Conservation (phyloP, 495 filamentous ascomycete species). For the Hypomontagnella monticulosa region DNA sequence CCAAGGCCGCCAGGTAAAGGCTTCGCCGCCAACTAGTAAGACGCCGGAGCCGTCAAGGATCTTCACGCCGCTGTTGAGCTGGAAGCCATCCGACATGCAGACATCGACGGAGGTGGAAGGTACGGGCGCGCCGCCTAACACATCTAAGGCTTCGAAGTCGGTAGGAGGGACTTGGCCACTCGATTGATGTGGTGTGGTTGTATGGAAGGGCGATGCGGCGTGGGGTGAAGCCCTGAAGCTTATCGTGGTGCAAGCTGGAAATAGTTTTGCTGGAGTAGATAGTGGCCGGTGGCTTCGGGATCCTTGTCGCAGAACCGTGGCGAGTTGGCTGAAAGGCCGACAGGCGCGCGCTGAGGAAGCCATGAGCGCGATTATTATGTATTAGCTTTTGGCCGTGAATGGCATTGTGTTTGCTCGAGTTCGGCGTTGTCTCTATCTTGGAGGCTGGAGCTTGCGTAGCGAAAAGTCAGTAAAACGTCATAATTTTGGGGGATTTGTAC, state of each 20-base stretch:
- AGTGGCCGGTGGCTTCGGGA: conserved; percentile 10
- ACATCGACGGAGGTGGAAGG: conserved; percentile 87
- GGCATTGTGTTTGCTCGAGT: conserved; percentile 31
- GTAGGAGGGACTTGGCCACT: conserved; percentile 59
- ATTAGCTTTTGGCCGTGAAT: conserved; percentile 15
- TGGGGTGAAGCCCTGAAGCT: neutral
- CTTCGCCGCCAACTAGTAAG: conserved; percentile 84
- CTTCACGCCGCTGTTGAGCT: conserved; percentile 77
- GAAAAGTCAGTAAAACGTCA: conserved; percentile 42
- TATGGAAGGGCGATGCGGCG: conserved; percentile 19
- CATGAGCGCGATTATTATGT: conserved; percentile 33
- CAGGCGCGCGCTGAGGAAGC: conserved; percentile 32
- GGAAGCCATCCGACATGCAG: conserved; percentile 79
- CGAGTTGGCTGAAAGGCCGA: conserved; percentile 27
- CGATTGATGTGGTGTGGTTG: conserved; percentile 24
- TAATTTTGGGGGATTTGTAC: conserved; percentile 26
- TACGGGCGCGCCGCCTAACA: conserved; percentile 77
- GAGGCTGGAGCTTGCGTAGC: conserved; percentile 28
- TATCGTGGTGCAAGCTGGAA: conserved; percentile 2
- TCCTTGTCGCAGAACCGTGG: conserved; percentile 25
- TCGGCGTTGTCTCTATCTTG: neutral
- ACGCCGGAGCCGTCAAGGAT: conserved; percentile 72
- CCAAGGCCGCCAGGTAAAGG: conserved; percentile 90
- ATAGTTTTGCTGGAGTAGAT: conserved; percentile 4
- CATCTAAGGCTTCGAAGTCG: conserved; percentile 78